Base-by-base conservation (phyloP, 805 yeast species). In the Debaryomyces hansenii region DNA sequence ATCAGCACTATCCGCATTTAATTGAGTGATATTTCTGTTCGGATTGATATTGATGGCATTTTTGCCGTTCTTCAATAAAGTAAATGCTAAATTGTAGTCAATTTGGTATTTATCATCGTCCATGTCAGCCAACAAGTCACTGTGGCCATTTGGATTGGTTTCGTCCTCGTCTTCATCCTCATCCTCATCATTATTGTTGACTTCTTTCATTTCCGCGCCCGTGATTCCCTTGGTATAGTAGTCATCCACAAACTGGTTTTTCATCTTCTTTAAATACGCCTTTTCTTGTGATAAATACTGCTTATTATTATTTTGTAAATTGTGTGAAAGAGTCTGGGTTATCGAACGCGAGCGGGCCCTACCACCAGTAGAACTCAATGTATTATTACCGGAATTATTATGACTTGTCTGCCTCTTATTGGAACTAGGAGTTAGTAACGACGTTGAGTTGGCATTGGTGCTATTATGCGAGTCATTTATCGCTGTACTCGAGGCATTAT, bases 171-270 rank as follows among this genome's bases (percentile, higher is more conserved):
- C 57, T 20, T 56, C 60, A 10, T 64, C 70, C 18, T 52, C 59
- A 35, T 57, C 60, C 29, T 56, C 57, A 11, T 47, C 55, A n/a
- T 44, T 41, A n/a, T 44, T 56, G 33, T 55, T 58, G 12, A 44
- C 48, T 5, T 27, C 34, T 28, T 39, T 31, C 15, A 20, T 21
- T 39, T 61, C 62, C 8, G 69, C 72, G 3, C 71, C 77, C 14
- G 80, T 69, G 36, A 84, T 79, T 4, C 85, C 88, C 53, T 82
- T 82, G 10, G 88, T 84, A 58, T 85, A 84, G 60, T 85, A 85
- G 55, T 87, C 94, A 61, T 86, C 89, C 3, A 72, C 77, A 34
- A 73, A 67, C 51, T 80, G 84, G 52, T 82, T 82, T 48, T 78
- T 75, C 57, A 87, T 78, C 57, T 80, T 80, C 46, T 77, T 79